Base-by-base conservation (phyloP, 148 eudicot species). In the Silene conica region DNA sequence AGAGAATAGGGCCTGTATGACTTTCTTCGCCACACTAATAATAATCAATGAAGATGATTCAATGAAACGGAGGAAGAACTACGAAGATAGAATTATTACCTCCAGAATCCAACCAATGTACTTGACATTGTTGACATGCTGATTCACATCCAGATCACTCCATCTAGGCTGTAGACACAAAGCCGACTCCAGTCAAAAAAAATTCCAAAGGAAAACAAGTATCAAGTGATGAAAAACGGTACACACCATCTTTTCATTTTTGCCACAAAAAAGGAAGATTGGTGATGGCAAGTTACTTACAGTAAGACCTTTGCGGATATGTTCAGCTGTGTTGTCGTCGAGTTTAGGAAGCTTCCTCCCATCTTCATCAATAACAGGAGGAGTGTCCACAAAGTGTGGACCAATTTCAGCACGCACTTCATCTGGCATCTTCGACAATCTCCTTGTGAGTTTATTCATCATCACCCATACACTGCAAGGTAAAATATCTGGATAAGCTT, bases 21-120 rank as follows among this genome's bases (percentile, higher is more conserved):
- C 41, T 34, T 34, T 34, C 41, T 34, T 3, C 41, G 5, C 41
- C 41, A 6, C 2, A 34, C 41, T 34, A 34, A 34, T 5, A 6
- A 38, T 38, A 38, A 5, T 38, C 43, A 38, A 38, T 38, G 8
- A 38, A 38, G 9, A 50, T 50, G 4, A 50, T 13, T 50, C 16
- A 13, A 50, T 50, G 55, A 50, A 50, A 50, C 9, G 5, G 12
- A 48, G 52, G 55, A 12, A 13, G 3, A 7, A 48, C 54, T 48
- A 13, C 16, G 5, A n/a, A 73, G 21, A 48, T 57, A 18, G n/a
- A 52, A 76, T 34, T 1, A 19, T 77, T 87, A 95, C 97, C 99
- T 95, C 99, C 73, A 95, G 97, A 79, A 92, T 86, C 97, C 97
- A 95, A n/a, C 89, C 92, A 73, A 95, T 79, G 79, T 95, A 95